Evolutionary conservation across 2,329 filamentous ascomycete species (phyloP), one percentile per base, ranked within the genome.

Genomic region (Aspergillus sp.): DNA sequence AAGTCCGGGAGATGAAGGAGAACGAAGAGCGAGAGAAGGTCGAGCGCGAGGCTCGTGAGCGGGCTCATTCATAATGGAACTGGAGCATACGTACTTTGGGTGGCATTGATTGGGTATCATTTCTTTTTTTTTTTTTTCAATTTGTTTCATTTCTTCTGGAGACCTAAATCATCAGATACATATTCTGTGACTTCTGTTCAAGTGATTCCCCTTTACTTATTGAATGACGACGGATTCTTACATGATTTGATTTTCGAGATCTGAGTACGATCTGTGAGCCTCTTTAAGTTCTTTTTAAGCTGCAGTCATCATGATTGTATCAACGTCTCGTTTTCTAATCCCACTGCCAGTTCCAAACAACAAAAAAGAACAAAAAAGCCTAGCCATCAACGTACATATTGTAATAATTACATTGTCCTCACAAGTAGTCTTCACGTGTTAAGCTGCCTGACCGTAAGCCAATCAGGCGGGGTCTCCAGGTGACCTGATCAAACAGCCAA

Each of bases 1-100:
- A 97, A 80, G 91, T 96, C 46, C 86, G 89, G 59, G 93, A 96
- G 76, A 90, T 91, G 84, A 96, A 96, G 82, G 89, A 91, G 66
- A 85, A 93, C 68, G 89, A 96, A 71, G 87, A 93, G 71, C 85
- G 84, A 33, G 82, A 89, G 66, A 87, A 88, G 73, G 76, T 84
- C 73, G 90, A 77, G 80, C 86, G 75, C 79, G 87, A 79, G 57
- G 80, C 79, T 6, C 73, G 77, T 19, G 76, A 78, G 57, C 77
- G 73, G 49, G 70, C 71, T 17, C 61, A 67, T 57, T 47, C 59
- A 48, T 70, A 56, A n/a, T 51, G 35, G 9, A 12, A 31, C 7
- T 41, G 31, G 31, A 51, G 50, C 60, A 59, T 57, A 52, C 64
- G 59, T 67, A 52, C 64, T 59, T 67, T 66, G 62, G 56, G 63